Evolutionary conservation across 192 early-diverging fungal species (phyloP), one percentile per base, ranked within the genome.

Genomic region (Dissophora ornata): DNA sequence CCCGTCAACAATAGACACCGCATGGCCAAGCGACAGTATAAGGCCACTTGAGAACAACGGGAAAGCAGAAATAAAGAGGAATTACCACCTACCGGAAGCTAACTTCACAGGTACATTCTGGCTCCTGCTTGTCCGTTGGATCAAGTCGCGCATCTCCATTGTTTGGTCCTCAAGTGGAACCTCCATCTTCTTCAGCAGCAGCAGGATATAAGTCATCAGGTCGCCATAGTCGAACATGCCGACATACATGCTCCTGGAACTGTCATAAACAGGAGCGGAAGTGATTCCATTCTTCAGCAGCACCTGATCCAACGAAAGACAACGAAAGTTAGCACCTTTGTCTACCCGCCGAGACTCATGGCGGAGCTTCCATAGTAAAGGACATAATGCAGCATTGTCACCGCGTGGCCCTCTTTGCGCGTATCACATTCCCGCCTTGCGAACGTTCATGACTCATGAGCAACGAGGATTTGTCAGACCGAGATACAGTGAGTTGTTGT

Each of bases 181-280:
- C 7, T 79, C 40, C 58, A 83, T 84, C 44, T 86, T 88, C 38
- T 85, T 81, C n/a, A 92, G 68, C 9, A 88, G 71, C 29, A 91
- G 57, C 48, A 96, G 67, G 2, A 96, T 69, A 78, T 91, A 96
- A 0, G 92, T 82, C 60, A 92, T 91, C 49, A 94, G 70, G 56
- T 96, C 94, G 55, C 89, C 91, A 67, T 90, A 90, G 66, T 96
- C 94, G 81, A 96, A 94, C 91, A 96, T 93, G 34, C 94, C 94
- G 18, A 91, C 83, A 71, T 88, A 96, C 18, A 81, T 79, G 16
- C 83, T 85, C 30, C 62, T 81, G 24, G 46, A 32, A n/a, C 29
- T 41, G 45, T 91, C 91, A 71, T 88, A 94, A 2, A 96, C 87
- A 4, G 94, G 94, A 1, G 93, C 93, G 0, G 93, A 93, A 7